Conservation (phyloP, 2,329 filamentous ascomycete species). For the Botryotinia convoluta region DNA sequence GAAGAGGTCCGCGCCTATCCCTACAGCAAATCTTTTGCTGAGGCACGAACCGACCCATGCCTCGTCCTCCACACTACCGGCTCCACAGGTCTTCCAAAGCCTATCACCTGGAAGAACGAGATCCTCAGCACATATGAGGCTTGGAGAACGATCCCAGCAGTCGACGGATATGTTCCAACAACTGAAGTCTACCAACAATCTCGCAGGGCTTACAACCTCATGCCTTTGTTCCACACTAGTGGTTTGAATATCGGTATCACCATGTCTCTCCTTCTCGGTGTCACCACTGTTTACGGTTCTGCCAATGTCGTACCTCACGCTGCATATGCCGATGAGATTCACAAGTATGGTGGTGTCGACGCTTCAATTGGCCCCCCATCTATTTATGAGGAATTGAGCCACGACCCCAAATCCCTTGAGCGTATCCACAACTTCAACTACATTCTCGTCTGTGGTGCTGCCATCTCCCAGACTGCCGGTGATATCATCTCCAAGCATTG, state of each 20-base stretch:
- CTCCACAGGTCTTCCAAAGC: conserved; percentile 45
- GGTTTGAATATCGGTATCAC: conserved; percentile 30
- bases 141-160: conserved; percentile 27
- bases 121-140: conserved; percentile 32
- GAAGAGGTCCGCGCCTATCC: conserved; percentile 26
- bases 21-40: conserved; percentile 39
- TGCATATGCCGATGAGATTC: conserved; percentile 31
- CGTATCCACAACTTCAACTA: conserved; percentile 28
- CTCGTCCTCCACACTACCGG: conserved; percentile 46
- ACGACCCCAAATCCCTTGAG: conserved; percentile 26
- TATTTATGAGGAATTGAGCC: conserved; percentile 28
- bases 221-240: conserved; percentile 31
- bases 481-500: conserved; percentile 25
- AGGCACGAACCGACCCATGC: conserved; percentile 41
- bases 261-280: conserved; percentile 26
- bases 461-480: conserved; percentile 26
- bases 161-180: conserved; percentile 65
- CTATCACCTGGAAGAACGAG: conserved; percentile 34
- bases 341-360: conserved; percentile 30
- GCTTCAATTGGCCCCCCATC: conserved; percentile 29
- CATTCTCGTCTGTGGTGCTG: conserved; percentile 29
- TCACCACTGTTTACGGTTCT: conserved; percentile 30
- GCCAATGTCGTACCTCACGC: conserved; percentile 27
- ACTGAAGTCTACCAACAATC: conserved; percentile 54
- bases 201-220: conserved; percentile 26